Evolutionary conservation across 371 early-diverging fungal species (phyloP).

Genomic region (Dinochytrium kinnereticum): DNA sequence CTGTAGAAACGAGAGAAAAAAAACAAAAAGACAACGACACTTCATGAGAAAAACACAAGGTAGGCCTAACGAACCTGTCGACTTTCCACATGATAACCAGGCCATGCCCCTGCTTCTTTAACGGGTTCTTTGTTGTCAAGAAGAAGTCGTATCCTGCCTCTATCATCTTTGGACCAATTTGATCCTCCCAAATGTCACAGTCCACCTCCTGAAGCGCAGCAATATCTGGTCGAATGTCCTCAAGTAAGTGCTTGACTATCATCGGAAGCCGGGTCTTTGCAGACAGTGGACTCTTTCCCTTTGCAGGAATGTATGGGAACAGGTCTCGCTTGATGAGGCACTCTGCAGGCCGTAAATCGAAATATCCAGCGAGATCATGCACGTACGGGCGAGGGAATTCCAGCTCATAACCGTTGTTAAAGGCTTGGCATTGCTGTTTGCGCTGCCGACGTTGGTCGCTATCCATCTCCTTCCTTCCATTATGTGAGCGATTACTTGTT

Average conservation of each 20-base stretch:
- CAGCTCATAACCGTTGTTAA: conserved; percentile 58
- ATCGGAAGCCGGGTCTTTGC: background rate
- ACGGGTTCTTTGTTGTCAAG: conserved; percentile 32
- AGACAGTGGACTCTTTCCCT: background rate
- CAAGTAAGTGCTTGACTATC: background rate
- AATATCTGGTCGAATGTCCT: conserved; percentile 45
- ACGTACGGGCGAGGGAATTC: conserved; percentile 49
- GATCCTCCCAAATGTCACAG: conserved; percentile 35
- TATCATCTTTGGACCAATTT: conserved; percentile 27
- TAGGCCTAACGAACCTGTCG: conserved; percentile 16
- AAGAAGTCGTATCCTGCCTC: conserved; percentile 45
- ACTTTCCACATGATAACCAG: conserved; percentile 50
- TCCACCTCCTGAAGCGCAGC: conserved; percentile 62
- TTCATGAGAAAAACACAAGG: background rate
- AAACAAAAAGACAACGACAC: no score
- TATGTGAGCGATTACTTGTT: no score
- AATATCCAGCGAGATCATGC: background rate
- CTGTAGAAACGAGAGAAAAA: no score
- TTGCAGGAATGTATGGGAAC: conserved; percentile 49
- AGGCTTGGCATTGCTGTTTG: no score
- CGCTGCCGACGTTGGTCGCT: no score
- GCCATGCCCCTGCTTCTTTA: conserved; percentile 50
- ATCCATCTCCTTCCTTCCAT: no score
- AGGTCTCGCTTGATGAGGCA: conserved; percentile 50
- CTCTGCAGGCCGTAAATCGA: conserved; percentile 16